A percentile compares a stretch with the other conserved stretches of the same genome.
Conservation (phyloP, 2,329 filamentous ascomycete species). For the Hansfordia pulvinata region DNA sequence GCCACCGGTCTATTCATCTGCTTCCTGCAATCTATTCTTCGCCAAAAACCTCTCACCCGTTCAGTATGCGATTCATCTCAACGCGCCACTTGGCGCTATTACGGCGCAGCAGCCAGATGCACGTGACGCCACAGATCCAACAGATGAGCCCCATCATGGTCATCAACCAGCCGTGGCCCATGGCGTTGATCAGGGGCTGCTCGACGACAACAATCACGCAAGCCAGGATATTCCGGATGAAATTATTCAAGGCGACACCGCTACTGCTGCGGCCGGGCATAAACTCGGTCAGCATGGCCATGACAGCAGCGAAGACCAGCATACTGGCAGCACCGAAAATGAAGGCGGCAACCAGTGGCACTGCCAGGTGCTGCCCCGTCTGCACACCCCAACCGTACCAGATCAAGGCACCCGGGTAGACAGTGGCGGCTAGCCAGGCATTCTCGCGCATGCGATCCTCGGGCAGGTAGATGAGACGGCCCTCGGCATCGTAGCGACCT, state of each 20-base stretch:
- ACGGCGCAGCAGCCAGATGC: constrained; percentile 47
- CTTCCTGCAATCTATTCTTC: background rate
- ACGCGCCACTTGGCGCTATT: constrained; percentile 51
- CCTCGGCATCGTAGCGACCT: constrained; percentile 52
- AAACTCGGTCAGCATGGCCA: constrained; percentile 79
- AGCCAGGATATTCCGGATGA: constrained; percentile 64
- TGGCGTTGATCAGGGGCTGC: constrained; percentile 54
- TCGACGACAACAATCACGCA: constrained; percentile 55
- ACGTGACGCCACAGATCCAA: constrained; percentile 39
- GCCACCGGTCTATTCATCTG: background rate
- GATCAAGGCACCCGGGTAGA: constrained; percentile 59
- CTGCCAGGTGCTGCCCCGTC: constrained; percentile 51
- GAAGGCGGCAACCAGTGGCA: constrained; percentile 51
- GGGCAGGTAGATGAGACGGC: constrained; percentile 53
- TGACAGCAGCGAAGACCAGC: constrained; percentile 61
- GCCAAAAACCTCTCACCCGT: background rate
- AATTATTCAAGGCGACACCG: constrained; percentile 72
- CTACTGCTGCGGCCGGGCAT: constrained; percentile 58
- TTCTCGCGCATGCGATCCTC: constrained; percentile 79
- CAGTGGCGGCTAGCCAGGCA: constrained; percentile 57
- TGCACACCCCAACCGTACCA: constrained; percentile 67
- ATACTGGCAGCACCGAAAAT: constrained; percentile 67
- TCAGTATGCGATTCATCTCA: constrained; percentile 40
- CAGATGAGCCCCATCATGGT: constrained; percentile 41
- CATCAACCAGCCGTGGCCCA: constrained; percentile 67